Conservation (phyloP, 2,329 filamentous ascomycete genomes). For the Colletotrichum cuscutae region DNA sequence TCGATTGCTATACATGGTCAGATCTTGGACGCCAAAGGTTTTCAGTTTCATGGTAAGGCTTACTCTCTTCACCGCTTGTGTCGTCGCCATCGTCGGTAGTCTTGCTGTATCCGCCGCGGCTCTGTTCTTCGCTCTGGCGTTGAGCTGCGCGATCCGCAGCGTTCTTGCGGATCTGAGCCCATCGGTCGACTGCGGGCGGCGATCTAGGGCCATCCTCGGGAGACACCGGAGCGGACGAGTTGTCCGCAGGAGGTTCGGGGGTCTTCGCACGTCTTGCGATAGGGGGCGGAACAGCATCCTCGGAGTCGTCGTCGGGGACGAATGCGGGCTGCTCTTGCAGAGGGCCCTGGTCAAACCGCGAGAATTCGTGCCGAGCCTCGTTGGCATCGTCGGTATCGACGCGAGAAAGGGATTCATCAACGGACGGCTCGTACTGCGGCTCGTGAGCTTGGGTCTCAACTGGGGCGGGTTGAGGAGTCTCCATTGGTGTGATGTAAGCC, state of each 20-base stretch:
- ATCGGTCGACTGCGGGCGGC: constrained; percentile 75
- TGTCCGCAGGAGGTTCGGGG: constrained; percentile 40
- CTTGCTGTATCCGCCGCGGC: constrained; percentile 65
- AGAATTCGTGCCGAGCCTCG: constrained; percentile 70
- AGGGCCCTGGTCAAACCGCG: constrained; percentile 88
- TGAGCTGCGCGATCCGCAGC: constrained; percentile 82
- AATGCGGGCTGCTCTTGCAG: constrained; percentile 89
- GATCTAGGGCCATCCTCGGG: constrained; percentile 41
- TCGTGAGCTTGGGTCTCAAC: constrained; percentile 39
- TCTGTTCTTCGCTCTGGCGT: constrained; percentile 73
- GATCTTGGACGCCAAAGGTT: background rate
- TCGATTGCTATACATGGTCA: constrained; percentile 79
- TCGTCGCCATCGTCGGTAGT: constrained; percentile 79
- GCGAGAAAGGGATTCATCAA: constrained; percentile 64
- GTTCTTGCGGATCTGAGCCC: constrained; percentile 96
- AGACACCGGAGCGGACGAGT: constrained; percentile 42
- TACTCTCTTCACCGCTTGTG: constrained; percentile 95
- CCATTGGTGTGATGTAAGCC: constrained; percentile 31
- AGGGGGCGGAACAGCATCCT: constrained; percentile 62
- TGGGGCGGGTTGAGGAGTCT: constrained; percentile 31
- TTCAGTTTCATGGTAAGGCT: constrained; percentile 52
- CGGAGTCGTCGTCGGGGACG: constrained; percentile 67
- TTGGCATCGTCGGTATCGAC: constrained; percentile 68
- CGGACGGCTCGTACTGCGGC: constrained; percentile 55
- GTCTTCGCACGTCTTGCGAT: constrained; percentile 55